Evolutionary conservation across 371 early-diverging fungal species (phyloP).

Genomic region (Mucor mucedo): DNA sequence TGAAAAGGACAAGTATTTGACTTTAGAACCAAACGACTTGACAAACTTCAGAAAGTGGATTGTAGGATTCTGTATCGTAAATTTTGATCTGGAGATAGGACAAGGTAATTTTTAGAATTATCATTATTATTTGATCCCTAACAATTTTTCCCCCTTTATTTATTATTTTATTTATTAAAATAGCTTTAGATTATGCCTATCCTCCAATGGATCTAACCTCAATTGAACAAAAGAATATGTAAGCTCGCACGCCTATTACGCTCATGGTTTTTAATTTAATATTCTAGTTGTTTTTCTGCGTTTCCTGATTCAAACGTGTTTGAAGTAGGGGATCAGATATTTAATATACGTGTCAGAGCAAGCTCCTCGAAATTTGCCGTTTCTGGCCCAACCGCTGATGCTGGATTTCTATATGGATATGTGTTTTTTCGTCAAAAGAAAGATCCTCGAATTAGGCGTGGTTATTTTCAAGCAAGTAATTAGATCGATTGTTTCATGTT

Average conservation of each 20-base stretch:
- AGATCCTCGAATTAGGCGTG: conserved; percentile 84
- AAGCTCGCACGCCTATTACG: conserved; percentile 21
- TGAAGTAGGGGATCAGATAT: conserved; percentile 91
- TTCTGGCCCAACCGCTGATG: conserved; percentile 69
- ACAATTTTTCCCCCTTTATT: background rate
- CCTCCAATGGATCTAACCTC: conserved; percentile 80
- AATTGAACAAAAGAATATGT: conserved; percentile 84
- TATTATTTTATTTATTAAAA: background rate
- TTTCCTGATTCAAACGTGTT: conserved; percentile 95
- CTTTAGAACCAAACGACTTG: conserved; percentile 48
- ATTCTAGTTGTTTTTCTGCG: conserved; percentile 84
- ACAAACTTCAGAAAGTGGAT: conserved; percentile 80
- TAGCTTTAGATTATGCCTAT: conserved; percentile 84
- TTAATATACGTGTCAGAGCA: conserved; percentile 85
- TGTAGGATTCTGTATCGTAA: conserved; percentile 87
- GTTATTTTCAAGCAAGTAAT: conserved; percentile 80
- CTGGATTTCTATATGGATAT: conserved; percentile 87
- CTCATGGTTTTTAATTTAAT: background rate
- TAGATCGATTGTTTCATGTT: background rate
- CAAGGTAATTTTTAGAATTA: conserved; percentile 61
- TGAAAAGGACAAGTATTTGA: conserved; percentile 25
- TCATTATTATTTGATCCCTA: background rate
- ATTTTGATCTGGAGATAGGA: conserved; percentile 95
- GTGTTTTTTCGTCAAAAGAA: conserved; percentile 94
- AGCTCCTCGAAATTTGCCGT: conserved; percentile 62